phyloP scores from a whole-genome alignment of 2,329 filamentous ascomycete genomes.

The Fusarium nurragi region DNA sequence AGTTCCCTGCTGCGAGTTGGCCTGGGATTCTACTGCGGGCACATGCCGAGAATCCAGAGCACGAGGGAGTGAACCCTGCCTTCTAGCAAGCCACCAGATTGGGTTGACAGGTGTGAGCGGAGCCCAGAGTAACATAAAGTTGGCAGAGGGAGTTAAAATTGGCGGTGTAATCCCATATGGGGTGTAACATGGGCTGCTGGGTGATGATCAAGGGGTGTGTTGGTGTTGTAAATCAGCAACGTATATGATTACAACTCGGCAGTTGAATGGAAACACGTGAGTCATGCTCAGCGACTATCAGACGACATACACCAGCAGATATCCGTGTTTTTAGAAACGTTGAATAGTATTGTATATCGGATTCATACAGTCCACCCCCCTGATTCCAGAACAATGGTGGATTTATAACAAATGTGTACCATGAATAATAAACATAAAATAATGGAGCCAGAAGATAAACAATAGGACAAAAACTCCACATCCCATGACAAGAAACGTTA shows the following conservation, averaged over 20 bases:
- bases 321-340: not conserved
- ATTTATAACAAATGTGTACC: conserved; percentile 21
- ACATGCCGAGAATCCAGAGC: conserved; percentile 44
- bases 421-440: conserved; percentile 4
- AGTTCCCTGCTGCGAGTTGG: conserved; percentile 46
- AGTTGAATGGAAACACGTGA: conserved; percentile 15
- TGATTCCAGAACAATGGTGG: not conserved
- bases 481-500: conserved; percentile 34
- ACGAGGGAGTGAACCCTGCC: conserved; percentile 44
- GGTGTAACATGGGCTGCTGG: not conserved
- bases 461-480: conserved; percentile 28
- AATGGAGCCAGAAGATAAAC: conserved; percentile 11
- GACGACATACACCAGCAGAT: conserved; percentile 1
- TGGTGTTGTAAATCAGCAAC: conserved; percentile 18
- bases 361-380: conserved; percentile 9
- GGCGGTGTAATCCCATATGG: conserved; percentile 11
- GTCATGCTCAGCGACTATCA: conserved; percentile 8
- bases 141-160: conserved; percentile 5
- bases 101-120: not conserved
- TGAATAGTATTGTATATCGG: conserved; percentile 7
- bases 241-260: conserved; percentile 24
- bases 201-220: conserved; percentile 17
- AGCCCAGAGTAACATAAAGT: not conserved
- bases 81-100: conserved; percentile 32
- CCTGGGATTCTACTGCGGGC: conserved; percentile 47